These are phyloP conservation scores for Diaporthe velutina DNA, from an alignment of 2,329 filamentous ascomycete genomes.

Conservation along the genomic window DNA sequence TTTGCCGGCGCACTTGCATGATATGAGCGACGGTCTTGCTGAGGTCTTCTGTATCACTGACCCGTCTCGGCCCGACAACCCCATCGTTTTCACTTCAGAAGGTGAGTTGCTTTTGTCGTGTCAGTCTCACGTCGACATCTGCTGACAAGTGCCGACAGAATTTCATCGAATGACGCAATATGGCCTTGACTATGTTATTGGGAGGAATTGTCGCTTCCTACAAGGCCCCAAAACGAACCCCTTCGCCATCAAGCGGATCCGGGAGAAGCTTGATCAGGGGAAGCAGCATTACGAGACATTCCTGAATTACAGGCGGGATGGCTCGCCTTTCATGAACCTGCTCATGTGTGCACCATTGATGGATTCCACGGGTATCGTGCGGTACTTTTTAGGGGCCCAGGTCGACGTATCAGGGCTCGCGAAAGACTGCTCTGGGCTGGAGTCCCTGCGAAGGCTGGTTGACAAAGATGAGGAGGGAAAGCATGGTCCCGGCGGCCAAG, in stretches of 20 bases:
- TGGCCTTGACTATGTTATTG: constrained; percentile 71
- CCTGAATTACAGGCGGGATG: constrained; percentile 83
- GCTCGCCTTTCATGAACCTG: constrained; percentile 82
- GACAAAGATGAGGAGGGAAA: constrained; percentile 48
- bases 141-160: constrained; percentile 58
- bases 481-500: constrained; percentile 33
- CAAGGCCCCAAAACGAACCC: constrained; percentile 80
- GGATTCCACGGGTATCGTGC: constrained; percentile 74
- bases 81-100: constrained; percentile 82
- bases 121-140: not conserved
- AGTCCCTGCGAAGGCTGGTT: constrained; percentile 68
- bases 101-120: constrained; percentile 56
- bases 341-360: constrained; percentile 80
- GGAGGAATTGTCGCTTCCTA: constrained; percentile 83
- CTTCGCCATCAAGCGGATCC: constrained; percentile 71
- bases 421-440: constrained; percentile 75
- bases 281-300: constrained; percentile 81
- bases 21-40: constrained; percentile 80
- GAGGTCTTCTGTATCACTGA: constrained; percentile 85
- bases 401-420: constrained; percentile 78
- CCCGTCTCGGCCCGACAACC: constrained; percentile 79
- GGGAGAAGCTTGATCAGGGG: constrained; percentile 71
- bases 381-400: constrained; percentile 79
- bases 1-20: constrained; percentile 71
- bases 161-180: constrained; percentile 50